Base-by-base conservation (phyloP, 192 early-diverging fungal species). In the Backusella tarrabulga region DNA sequence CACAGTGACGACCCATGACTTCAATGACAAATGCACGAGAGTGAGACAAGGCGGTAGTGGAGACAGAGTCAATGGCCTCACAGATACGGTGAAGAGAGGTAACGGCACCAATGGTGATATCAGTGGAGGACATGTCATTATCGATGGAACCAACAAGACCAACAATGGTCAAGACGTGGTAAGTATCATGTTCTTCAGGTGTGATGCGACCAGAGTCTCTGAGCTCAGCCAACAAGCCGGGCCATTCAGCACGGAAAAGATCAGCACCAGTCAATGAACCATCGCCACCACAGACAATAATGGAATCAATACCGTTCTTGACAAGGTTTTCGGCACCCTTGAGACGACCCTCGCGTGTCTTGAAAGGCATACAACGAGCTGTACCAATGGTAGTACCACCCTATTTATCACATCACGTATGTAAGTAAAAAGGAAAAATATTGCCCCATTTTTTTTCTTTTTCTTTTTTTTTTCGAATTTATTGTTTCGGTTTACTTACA, bases 1-100 rank as follows among this genome's bases (percentile, higher is more conserved):
- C 97, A 80, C 97, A 99, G 79, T 98, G 95, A 52, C 97, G 91
- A 11, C 96, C 97, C 97, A 99, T 99, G 40, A 99, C 97, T 77
- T 99, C 97, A 41, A 99, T 90, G 14, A 99, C 95, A 79, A 99
- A 99, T 8, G 97, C 97, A 67, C 97, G 93, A 71, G 95, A 94
- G 81, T 99, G 97, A 80, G 95, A 96, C 46, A 91, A 88, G 0
- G 97, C 97, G 3, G 97, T 99, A 44, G 94, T 94, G 1, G 92
- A 90, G 52, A 99, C 94, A 0, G 95, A 93, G 79, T 99, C 97
- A 1, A 99, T 92, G 44, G 92, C 89, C 79, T 99, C 97, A 83
- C 97, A 99, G 78, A 99, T 97, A 42, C 97, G 91, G 76, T 96
- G 95, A 50, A 99, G 90, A 50, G 95, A 92, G 1, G 95, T 97